Base-by-base conservation (phyloP, 352 stramenopile genomes). In the Lagenidium sp. region DNA sequence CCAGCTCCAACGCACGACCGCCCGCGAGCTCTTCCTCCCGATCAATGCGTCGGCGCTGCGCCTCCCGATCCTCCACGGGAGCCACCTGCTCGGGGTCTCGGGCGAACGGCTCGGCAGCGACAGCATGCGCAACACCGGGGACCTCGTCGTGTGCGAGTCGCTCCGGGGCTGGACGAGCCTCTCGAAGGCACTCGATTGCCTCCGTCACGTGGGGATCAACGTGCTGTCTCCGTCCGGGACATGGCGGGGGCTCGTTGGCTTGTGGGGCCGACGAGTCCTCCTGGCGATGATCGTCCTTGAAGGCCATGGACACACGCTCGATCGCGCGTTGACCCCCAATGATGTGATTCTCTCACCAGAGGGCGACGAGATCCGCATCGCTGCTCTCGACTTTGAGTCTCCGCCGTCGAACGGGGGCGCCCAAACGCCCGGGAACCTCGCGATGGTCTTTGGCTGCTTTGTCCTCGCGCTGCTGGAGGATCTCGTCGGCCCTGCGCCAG, bases 91-190 rank as follows among this genome's bases (percentile, higher is more conserved):
- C 3, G 23, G 2, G 1, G 25, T 22, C 18, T 24, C 41, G 2
- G 11, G 31, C 0, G 7, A 28, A n/a, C 52, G 53, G 4, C n/a
- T n/a, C n/a, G n/a, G n/a, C n/a, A n/a, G n/a, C n/a, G n/a, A n/a
- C n/a, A n/a, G n/a, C n/a, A n/a, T n/a, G n/a, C n/a, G n/a, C n/a
- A n/a, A n/a, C n/a, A n/a, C n/a, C n/a, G n/a, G n/a, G n/a, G n/a
- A n/a, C n/a, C n/a, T n/a, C n/a, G 19, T 77, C 4, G 49, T 73
- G 4, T 46, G 39, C 15, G 62, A 66, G 37, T 71, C 63, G 2
- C 20, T 78, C 6, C n/a, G 13, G 6, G 56, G 49, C 1, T 74
- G 63, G 50, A 40, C 13, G 0, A 59, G 59, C 22, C 39, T 77
- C 2, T 24, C 41, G 2, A 39, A 65, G 4, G 65, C 58, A 26